Evolutionary conservation across 495 filamentous ascomycete species (phyloP).

Genomic region (Aspergillus biplanus): DNA sequence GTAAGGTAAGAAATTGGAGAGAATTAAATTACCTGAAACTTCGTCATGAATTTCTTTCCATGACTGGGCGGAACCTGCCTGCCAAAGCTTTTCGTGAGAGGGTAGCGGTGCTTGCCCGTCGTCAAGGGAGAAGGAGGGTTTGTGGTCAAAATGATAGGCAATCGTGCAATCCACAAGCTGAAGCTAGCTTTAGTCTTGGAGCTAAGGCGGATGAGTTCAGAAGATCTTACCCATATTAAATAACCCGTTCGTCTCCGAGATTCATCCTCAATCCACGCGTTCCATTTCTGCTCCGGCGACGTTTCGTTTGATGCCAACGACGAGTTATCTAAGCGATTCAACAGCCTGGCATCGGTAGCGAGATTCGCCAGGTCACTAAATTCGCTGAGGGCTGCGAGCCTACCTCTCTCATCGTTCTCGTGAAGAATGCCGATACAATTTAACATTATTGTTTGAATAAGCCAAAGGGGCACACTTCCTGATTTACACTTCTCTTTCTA

Average conservation of each 20-base stretch:
- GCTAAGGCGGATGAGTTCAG: background rate
- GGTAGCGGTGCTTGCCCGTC: slow-evolving; percentile 49
- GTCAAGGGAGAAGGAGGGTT: slow-evolving; percentile 42
- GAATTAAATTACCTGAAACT: slow-evolving; percentile 26
- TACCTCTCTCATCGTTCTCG: slow-evolving; percentile 35
- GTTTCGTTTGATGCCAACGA: slow-evolving; percentile 9
- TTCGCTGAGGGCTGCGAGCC: slow-evolving; percentile 28
- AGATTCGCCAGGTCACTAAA: slow-evolving; percentile 42
- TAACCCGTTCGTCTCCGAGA: slow-evolving; percentile 46
- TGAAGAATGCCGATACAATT: slow-evolving; percentile 50
- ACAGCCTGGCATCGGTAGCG: slow-evolving; percentile 30
- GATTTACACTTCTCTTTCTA: slow-evolving; percentile 35
- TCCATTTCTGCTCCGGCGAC: slow-evolving; percentile 28
- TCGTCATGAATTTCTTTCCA: slow-evolving; percentile 44
- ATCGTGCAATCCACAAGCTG: slow-evolving; percentile 52
- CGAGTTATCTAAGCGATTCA: slow-evolving; percentile 16
- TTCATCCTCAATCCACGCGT: slow-evolving; percentile 41
- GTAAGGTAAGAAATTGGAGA: background rate
- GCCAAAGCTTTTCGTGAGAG: slow-evolving; percentile 52
- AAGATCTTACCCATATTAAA: slow-evolving; percentile 45
- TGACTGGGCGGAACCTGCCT: slow-evolving; percentile 37
- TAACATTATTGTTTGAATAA: slow-evolving; percentile 42
- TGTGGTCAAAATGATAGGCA: slow-evolving; percentile 45
- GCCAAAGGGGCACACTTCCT: slow-evolving; percentile 32
- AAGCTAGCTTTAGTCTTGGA: slow-evolving; percentile 14